Percentiles rank a stretch among this genome's conserved stretches.
Conservation (phyloP, 805 yeast species). For the Yamadazyma takamatsuzukensis region DNA sequence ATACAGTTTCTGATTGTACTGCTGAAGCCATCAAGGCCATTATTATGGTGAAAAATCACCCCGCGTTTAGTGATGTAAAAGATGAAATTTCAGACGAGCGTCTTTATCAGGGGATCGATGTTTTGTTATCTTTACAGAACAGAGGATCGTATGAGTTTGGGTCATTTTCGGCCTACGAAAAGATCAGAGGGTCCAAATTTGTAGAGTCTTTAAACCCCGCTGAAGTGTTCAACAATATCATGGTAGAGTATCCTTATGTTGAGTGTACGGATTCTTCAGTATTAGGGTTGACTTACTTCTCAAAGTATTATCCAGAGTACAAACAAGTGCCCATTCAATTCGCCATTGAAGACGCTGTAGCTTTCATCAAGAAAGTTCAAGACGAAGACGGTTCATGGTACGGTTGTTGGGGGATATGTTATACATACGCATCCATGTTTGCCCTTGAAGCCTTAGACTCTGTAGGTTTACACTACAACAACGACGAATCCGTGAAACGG, state of each 20-base stretch:
- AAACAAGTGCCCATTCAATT: slow-evolving; percentile 57
- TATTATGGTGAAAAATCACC: slow-evolving; percentile 77
- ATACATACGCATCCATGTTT: slow-evolving; percentile 95
- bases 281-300: slow-evolving; percentile 78
- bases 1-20: slow-evolving; percentile 94
- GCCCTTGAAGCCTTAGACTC: slow-evolving; percentile 88
- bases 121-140: slow-evolving; percentile 74
- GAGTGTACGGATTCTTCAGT: slow-evolving; percentile 97
- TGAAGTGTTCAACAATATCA: slow-evolving; percentile 94
- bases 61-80: slow-evolving; percentile 44
- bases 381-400: slow-evolving; percentile 90
- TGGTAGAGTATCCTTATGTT: slow-evolving; percentile 98
- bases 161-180: slow-evolving; percentile 89
- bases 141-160: slow-evolving; percentile 77
- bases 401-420: slow-evolving; percentile 98
- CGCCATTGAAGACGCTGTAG: slow-evolving; percentile 73
- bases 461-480: slow-evolving; percentile 59
- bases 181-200: slow-evolving; percentile 72
- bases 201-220: slow-evolving; percentile 89
- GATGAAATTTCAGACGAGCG: slow-evolving; percentile 52
- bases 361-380: slow-evolving; percentile 69
- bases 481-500: slow-evolving; percentile 55
- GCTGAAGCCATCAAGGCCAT: slow-evolving; percentile 94
- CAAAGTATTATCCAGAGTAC: slow-evolving; percentile 59
- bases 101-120: slow-evolving; percentile 70